Conservation (phyloP, 2,329 filamentous ascomycete species). For the Gnomoniopsis smithogilvyi region DNA sequence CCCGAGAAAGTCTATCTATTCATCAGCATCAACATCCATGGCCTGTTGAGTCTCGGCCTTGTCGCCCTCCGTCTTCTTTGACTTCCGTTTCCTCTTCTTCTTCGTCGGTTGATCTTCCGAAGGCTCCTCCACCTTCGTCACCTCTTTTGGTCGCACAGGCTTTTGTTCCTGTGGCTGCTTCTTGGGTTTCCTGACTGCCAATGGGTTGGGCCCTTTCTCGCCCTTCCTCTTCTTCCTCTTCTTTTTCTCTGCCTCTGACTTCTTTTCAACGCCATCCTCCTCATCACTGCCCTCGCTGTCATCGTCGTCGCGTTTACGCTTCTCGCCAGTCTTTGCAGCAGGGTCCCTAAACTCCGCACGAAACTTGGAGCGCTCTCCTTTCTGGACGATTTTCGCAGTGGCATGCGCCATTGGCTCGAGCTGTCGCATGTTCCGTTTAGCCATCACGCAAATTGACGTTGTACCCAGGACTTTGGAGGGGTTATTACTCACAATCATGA, state of each 20-base stretch:
- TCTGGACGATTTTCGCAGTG: conserved; percentile 60
- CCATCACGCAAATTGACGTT: conserved; percentile 5
- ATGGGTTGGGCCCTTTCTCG: conserved; percentile 32
- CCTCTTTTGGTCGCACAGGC: background rate
- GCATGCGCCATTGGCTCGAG: conserved; percentile 68
- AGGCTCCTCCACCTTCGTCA: conserved; percentile 20
- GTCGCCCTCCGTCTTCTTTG: conserved; percentile 23
- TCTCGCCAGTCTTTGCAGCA: conserved; percentile 30
- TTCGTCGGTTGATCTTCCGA: conserved; percentile 27
- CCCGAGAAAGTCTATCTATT: background rate
- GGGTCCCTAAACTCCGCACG: conserved; percentile 58
- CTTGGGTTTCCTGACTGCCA: conserved; percentile 25
- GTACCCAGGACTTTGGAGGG: conserved; percentile 33
- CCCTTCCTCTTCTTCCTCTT: conserved; percentile 29
- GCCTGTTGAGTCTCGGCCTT: conserved; percentile 20
- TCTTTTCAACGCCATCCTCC: conserved; percentile 22
- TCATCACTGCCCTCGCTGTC: conserved; percentile 36
- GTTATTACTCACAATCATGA: conserved; percentile 62
- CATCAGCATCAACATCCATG: background rate
- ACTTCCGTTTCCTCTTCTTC: conserved; percentile 35
- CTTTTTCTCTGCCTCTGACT: conserved; percentile 26
- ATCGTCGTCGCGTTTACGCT: conserved; percentile 45
- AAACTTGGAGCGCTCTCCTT: conserved; percentile 73
- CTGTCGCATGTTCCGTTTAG: conserved; percentile 1
- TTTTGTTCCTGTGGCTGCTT: conserved; percentile 2